A percentile compares a stretch with the other conserved stretches of the same genome.
These are phyloP conservation scores for Rhizoclosmatium globosum DNA, from an alignment of 192 early-diverging fungal genomes.

Conservation along the genomic window DNA sequence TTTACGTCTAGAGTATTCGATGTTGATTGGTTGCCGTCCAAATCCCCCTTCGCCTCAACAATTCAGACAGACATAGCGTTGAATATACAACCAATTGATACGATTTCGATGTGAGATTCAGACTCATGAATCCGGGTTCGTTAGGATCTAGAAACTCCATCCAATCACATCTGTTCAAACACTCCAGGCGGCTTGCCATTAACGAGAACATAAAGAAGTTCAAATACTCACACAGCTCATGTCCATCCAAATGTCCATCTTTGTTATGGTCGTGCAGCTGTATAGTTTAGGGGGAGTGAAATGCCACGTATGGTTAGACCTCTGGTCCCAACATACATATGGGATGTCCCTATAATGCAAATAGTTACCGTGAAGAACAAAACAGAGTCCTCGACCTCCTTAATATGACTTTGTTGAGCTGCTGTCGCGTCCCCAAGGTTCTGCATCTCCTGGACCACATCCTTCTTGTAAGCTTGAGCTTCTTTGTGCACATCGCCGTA, in stretches of 20 bases:
- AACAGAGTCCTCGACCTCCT: slow-evolving; percentile 23
- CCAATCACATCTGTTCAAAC: background rate
- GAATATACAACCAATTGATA: too few relatives aligned
- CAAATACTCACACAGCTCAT: slow-evolving; percentile 67
- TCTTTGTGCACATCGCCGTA: slow-evolving; percentile 24
- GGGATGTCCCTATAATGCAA: too few relatives aligned
- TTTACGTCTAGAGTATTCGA: background rate
- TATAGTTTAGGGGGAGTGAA: background rate
- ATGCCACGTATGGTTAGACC: background rate
- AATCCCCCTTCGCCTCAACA: too few relatives aligned
- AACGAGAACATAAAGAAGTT: background rate
- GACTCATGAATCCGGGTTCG: too few relatives aligned
- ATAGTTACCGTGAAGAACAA: slow-evolving; percentile 17
- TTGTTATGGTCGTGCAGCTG: slow-evolving; percentile 74
- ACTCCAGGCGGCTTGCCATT: background rate
- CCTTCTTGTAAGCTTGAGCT: slow-evolving; percentile 16
- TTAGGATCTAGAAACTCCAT: background rate
- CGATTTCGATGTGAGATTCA: too few relatives aligned
- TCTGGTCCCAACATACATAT: background rate
- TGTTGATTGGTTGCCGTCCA: background rate
- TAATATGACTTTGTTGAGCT: slow-evolving; percentile 25
- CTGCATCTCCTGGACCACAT: background rate
- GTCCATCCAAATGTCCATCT: slow-evolving; percentile 78
- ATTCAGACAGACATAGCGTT: too few relatives aligned
- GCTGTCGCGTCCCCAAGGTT: background rate